phyloP scores from a whole-genome alignment of 176 grass and related monocot species.

The Tuctoria greenei region DNA sequence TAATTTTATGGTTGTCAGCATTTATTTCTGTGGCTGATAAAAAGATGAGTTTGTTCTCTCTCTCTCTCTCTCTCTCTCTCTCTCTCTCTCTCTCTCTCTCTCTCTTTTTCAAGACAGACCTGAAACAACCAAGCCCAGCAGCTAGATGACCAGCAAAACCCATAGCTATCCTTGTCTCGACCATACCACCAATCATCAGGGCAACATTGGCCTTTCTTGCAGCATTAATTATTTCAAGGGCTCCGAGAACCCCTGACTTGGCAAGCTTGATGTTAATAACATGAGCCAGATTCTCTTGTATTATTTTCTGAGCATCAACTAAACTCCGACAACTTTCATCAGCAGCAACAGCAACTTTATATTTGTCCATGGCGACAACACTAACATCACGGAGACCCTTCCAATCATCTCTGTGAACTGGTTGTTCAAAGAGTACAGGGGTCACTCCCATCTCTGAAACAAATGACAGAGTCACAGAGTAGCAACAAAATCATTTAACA shows the following conservation, averaged over 20 bases:
- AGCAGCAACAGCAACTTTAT: slow-evolving; percentile 75
- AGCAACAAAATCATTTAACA: not conserved
- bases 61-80: too few species aligned
- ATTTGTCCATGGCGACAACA: slow-evolving; percentile 73
- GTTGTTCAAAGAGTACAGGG: slow-evolving; percentile 93
- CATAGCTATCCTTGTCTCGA: slow-evolving; percentile 89
- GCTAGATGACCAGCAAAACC: slow-evolving; percentile 92
- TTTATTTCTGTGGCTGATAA: not conserved
- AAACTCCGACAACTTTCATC: slow-evolving; percentile 91
- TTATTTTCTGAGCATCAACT: slow-evolving; percentile 74
- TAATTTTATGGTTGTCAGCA: not conserved
- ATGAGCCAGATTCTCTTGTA: slow-evolving; percentile 75
- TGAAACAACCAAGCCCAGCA: slow-evolving; percentile 93
- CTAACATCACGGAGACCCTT: slow-evolving; percentile 75
- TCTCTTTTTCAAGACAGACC: slow-evolving; percentile 43
- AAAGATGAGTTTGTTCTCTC: not conserved
- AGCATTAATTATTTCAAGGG: slow-evolving; percentile 74
- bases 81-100: too few species aligned
- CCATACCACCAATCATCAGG: slow-evolving; percentile 98
- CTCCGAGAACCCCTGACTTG: slow-evolving; percentile 73
- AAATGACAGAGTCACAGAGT: not conserved
- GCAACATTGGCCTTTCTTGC: slow-evolving; percentile 60
- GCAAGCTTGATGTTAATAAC: slow-evolving; percentile 96
- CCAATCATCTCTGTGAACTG: slow-evolving; percentile 93
- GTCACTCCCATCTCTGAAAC: slow-evolving; percentile 84